phyloP scores from a whole-genome alignment of 257 asterid species.

The Plantago elongata region DNA sequence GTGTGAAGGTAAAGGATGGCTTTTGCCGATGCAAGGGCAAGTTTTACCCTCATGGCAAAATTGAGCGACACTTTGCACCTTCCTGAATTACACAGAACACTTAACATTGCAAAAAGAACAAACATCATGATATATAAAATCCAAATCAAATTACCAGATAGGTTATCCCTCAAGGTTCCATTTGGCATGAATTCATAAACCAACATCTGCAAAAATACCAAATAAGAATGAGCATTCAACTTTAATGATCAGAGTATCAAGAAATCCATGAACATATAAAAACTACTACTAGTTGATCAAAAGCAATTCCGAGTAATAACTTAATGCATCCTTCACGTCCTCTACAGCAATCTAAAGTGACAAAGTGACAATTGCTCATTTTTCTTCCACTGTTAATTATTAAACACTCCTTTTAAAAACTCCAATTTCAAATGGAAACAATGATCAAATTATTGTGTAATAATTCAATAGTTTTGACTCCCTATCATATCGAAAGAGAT shows the following conservation, averaged over 20 bases:
- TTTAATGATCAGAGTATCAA: slow-evolving; percentile 4
- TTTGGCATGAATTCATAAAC: slow-evolving; percentile 88
- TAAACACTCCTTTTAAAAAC: background rate
- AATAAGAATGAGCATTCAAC: slow-evolving; percentile 20
- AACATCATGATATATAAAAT: background rate
- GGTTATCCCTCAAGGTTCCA: slow-evolving; percentile 82
- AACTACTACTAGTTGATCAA: background rate
- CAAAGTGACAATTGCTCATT: background rate
- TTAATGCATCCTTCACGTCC: background rate
- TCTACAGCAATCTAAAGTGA: background rate
- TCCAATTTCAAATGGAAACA: background rate
- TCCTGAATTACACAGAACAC: slow-evolving; percentile 36
- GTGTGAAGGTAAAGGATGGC: slow-evolving; percentile 94
- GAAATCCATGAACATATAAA: slow-evolving; percentile 1
- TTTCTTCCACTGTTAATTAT: background rate
- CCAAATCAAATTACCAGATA: slow-evolving; percentile 53
- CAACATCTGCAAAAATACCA: slow-evolving; percentile 69
- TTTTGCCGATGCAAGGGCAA: slow-evolving; percentile 77
- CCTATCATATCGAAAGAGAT: background rate
- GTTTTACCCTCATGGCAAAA: slow-evolving; percentile 65
- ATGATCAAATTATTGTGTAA: background rate
- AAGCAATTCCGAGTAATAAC: background rate
- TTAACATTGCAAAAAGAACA: background rate
- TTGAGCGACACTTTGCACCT: slow-evolving; percentile 48
- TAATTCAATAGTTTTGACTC: background rate